Base-by-base conservation (phyloP, 2,329 filamentous ascomycete species). In the Verticillium dahliae region DNA sequence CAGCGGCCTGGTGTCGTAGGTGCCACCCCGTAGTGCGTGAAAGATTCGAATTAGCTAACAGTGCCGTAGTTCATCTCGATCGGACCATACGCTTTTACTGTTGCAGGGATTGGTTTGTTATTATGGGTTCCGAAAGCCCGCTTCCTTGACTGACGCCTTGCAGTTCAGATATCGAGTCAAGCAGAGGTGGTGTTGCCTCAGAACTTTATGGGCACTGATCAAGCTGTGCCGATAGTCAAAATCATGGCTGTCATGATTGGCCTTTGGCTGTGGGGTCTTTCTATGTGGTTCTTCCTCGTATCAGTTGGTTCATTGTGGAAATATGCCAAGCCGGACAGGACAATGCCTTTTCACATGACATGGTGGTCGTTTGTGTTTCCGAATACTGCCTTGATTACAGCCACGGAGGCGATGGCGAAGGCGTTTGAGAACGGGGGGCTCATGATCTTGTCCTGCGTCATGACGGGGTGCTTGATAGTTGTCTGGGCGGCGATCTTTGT, bases 291-390 rank as follows among this genome's bases (percentile, higher is more conserved):
- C 77, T 94, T 94, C 73, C 78, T 94, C 62, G 87, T 95, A 11
- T 89, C 86, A 1, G 83, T 90, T n/a, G 88, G 90, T 2, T 90
- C 90, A 1, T 83, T 94, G 62, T 89, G 83, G 81, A 89, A 86
- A 35, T 87, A 89, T 58, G 78, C 87, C 22, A 77, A 80, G 0
- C 72, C 76, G 2, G 77, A 82, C 11, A 81, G 82, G 41, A 83
- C 80, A 62, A 85, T 92, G 78, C 82, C 86, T 4, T 95, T 93
- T 69, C 88, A 90, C 18, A 93, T 95, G 90, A 91, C 88, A 1
- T 96, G 90, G 87, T 95, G 89, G 74, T 90, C 86, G 3, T 94
- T 93, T 72, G 82, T 93, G 5, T 93, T 93, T 69, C 90, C 90
- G 1, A 92, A 93, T 67, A 93, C 90, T 0, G 90, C 89, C 0